Evolutionary conservation across 805 yeast species (phyloP), one percentile per base, ranked within the genome.

Genomic region (Yamadazyma akitaensis): DNA sequence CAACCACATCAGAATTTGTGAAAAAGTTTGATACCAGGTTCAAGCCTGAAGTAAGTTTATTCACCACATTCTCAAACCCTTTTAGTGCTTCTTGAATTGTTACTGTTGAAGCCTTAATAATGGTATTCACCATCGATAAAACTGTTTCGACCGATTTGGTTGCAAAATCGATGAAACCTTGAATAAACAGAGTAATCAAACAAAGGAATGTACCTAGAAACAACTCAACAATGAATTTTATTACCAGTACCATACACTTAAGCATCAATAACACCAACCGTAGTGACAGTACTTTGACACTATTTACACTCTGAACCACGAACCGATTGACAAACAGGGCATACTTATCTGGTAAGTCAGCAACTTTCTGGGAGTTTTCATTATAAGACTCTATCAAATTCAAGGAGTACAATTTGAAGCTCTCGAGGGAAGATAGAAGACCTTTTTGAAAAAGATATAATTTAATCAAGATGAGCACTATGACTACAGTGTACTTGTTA

Each of bases 171-270:
- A 83, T 84, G 0, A 87, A 76, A 2, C 91, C 88, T 56, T 80
- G 83, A 6, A 91, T 71, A 0, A 90, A 80, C 5, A 94, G 83
- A 0, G 86, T 80, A 12, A 89, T 61, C 12, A 94, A 69, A 63
- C 99, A 94, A 0, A 85, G 84, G 63, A 88, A 88, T 0, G 98
- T 94, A 0, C 97, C 98, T 2, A 90, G 63, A 40, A 85, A 78
- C 52, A 92, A 56, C 28, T 90, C 89, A 8, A 92, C 66, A 7
- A 80, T 68, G 58, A 92, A 88, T 3, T 80, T 58, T 0, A 88
- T 60, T 35, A 90, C 51, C 36, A 75, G 72, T 54, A 86, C 84
- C 7, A 48, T 12, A 33, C 51, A 37, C 24, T 43, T 37, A 16
- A 48, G 35, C 25, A 38, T 18, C 17, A 50, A 40, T 2, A 48